Evolutionary conservation across 2,329 filamentous ascomycete species (phyloP), one percentile per base, ranked within the genome.

Genomic region (Macroventuria anomochaeta): DNA sequence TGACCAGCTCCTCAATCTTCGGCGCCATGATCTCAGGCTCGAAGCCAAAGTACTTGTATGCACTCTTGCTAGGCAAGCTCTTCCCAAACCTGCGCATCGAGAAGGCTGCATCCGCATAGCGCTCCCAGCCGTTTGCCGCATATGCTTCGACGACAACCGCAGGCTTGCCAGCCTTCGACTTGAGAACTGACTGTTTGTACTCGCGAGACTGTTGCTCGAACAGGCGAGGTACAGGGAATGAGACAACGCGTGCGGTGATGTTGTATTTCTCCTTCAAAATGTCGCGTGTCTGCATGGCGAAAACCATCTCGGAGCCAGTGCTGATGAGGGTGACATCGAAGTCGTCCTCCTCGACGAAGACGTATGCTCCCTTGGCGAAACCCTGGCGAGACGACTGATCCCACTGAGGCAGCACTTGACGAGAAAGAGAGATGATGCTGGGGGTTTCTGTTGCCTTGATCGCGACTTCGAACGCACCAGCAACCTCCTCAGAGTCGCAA

Each of bases 101-200:
- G 57, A 76, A 75, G 1, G 79, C 80, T 3, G 83, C 83, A 65
- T 84, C 79, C 0, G 82, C 82, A 62, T 85, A 85, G 12, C 83
- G 69, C 70, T 84, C 83, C 83, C 83, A 85, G 1, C 82, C 81
- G 56, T 80, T 79, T 4, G 77, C 73, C 1, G 79, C 77, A 62
- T 85, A 85, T 1, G 83, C 80, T 66, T 87, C 85, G 38, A 86
- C 80, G 4, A 85, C 80, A 15, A 87, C 81, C 1, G 75, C 68
- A 0, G 80, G 80, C 0, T 75, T 72, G 36, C 76, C 75, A 1
- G 53, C 60, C 59, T 73, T 69, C 13, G 74, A 69, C 33, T 70
- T 69, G 20, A 85, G 70, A 0, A 80, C 76, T 1, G 73, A 55
- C 1, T 77, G 73, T 61, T 73, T 76, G 61, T 81, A 81, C 33